Evolutionary conservation across 345 rosid genomes (phyloP).

Genomic region (Bruguiera gymnorhiza): DNA sequence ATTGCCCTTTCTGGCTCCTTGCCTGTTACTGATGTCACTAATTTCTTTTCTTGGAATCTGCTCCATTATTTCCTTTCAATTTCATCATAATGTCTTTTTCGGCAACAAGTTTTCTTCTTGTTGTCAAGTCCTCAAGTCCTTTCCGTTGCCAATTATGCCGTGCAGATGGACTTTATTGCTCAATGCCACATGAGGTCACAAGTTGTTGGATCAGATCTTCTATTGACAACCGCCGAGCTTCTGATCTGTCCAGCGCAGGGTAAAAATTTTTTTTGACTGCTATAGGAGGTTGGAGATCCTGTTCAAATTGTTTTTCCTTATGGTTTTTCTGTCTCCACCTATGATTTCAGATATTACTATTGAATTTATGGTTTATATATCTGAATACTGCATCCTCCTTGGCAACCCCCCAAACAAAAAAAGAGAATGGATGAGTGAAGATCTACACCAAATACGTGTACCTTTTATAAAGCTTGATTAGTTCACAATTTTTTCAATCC

Average conservation of each 20-base stretch:
- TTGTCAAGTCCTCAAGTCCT: slow-evolving; percentile 43
- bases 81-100: not conserved
- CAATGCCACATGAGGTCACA: slow-evolving; percentile 50
- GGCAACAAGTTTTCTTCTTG: not conserved
- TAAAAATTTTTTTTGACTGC: slow-evolving; percentile 10
- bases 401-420: not conserved
- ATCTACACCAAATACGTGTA: not conserved
- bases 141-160: slow-evolving; percentile 54
- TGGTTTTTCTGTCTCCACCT: not conserved
- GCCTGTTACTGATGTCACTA: too few species aligned
- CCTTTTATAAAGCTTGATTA: not conserved
- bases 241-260: slow-evolving; percentile 53
- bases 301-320: slow-evolving; percentile 14
- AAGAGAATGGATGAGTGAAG: not conserved
- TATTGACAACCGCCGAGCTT: slow-evolving; percentile 45
- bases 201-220: slow-evolving; percentile 42
- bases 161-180: slow-evolving; percentile 53
- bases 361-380: not conserved
- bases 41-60: not conserved
- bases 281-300: slow-evolving; percentile 3
- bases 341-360: not conserved
- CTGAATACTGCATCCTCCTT: not conserved
- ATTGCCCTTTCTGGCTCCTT: too few species aligned
- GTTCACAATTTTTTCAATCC: not conserved
- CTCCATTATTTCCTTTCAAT: not conserved